phyloP scores from a whole-genome alignment of 768 basidiomycete genomes.

The Panaeolus cyanescens region DNA sequence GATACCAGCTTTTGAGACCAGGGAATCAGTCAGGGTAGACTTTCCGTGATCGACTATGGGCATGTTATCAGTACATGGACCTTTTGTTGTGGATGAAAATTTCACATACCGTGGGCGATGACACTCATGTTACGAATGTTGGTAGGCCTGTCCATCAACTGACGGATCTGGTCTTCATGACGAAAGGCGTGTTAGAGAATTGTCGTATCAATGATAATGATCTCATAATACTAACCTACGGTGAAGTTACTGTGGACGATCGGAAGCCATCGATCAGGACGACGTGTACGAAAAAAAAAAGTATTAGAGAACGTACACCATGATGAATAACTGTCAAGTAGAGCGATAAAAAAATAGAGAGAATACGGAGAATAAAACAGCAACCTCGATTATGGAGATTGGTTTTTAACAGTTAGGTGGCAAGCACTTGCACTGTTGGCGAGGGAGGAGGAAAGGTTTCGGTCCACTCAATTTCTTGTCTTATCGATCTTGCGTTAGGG shows the following conservation, averaged over 20 bases:
- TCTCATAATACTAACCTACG: constrained; percentile 57
- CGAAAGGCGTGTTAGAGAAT: constrained; percentile 10
- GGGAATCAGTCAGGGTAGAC: constrained; percentile 97
- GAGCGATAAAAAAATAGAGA: constrained; percentile 21
- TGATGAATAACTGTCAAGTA: constrained; percentile 57
- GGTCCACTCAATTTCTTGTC: constrained; percentile 36
- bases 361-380: constrained; percentile 14
- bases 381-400: constrained; percentile 32
- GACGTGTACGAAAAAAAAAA: constrained; percentile 9
- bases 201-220: not conserved
- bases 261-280: constrained; percentile 31
- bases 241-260: constrained; percentile 77
- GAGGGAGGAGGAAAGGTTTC: constrained; percentile 36
- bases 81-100: constrained; percentile 8
- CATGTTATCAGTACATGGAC: constrained; percentile 6
- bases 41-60: constrained; percentile 97
- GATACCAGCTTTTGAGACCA: constrained; percentile 99
- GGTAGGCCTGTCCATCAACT: constrained; percentile 85
- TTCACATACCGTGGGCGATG: constrained; percentile 81
- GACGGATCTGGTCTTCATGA: constrained; percentile 77
- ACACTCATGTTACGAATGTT: constrained; percentile 97
- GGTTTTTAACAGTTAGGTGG: constrained; percentile 32
- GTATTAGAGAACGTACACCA: constrained; percentile 69
- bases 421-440: constrained; percentile 37
- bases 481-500: constrained; percentile 45